phyloP scores from a whole-genome alignment of 2,329 filamentous ascomycete species.

The Herpotrichia juniperi region DNA sequence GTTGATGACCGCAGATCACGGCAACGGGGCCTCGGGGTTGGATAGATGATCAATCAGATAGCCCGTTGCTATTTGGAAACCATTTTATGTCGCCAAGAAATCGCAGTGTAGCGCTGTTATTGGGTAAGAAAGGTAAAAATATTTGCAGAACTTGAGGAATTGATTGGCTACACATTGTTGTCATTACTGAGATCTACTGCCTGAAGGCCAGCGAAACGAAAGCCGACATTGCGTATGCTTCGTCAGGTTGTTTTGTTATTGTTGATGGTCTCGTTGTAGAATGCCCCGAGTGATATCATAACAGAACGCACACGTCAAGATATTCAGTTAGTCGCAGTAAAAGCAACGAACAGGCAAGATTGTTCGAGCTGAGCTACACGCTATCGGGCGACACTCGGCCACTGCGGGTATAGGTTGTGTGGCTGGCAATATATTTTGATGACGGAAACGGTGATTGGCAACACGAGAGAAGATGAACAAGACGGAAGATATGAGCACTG shows the following conservation, averaged over 20 bases:
- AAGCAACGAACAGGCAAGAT: too few species aligned
- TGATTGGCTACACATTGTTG: slow-evolving; percentile 17
- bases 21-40: slow-evolving; percentile 6
- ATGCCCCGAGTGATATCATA: too few species aligned
- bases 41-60: slow-evolving; percentile 6
- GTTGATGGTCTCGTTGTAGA: neutral
- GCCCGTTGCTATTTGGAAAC: slow-evolving; percentile 6
- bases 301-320: too few species aligned
- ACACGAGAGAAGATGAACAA: slow-evolving; percentile 35
- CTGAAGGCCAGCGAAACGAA: slow-evolving; percentile 16
- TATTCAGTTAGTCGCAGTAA: too few species aligned
- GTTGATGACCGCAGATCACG: slow-evolving; percentile 10
- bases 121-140: slow-evolving; percentile 12
- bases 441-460: slow-evolving; percentile 24
- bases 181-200: slow-evolving; percentile 21
- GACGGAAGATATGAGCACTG: neutral
- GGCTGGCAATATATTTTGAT: slow-evolving; percentile 39
- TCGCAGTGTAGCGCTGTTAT: slow-evolving; percentile 14
- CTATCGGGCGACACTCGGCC: neutral
- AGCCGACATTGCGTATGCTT: neutral
- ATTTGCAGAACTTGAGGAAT: slow-evolving; percentile 7
- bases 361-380: too few species aligned
- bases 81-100: neutral
- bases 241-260: neutral
- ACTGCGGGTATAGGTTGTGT: neutral